Evolutionary conservation across 2,329 filamentous ascomycete species (phyloP).

Genomic region (Hymenoscyphus scutula): DNA sequence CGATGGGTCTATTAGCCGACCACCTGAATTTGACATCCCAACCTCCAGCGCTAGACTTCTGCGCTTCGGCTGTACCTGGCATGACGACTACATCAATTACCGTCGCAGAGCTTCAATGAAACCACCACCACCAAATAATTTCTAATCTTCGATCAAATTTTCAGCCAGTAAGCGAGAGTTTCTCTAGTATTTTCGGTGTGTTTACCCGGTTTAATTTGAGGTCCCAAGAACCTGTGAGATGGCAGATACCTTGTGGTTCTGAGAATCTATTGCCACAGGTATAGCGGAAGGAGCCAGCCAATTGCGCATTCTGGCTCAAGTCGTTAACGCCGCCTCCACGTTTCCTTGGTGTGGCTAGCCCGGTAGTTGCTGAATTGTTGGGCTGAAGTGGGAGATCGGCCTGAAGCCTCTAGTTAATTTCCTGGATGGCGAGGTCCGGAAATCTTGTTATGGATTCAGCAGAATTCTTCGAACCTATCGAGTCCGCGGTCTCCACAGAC

Average conservation of each 20-base stretch:
- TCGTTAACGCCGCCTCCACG: neutral
- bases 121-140: too few relatives aligned
- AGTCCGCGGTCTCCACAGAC: neutral
- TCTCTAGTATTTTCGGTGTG: too few relatives aligned
- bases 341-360: neutral
- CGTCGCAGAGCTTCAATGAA: too few relatives aligned
- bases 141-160: too few relatives aligned
- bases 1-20: neutral
- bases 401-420: neutral
- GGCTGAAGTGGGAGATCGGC: neutral
- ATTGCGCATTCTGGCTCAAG: too few relatives aligned
- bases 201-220: too few relatives aligned
- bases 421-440: conserved; percentile 3
- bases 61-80: neutral
- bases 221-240: too few relatives aligned
- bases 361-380: neutral
- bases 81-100: neutral
- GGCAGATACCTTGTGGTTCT: too few relatives aligned
- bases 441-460: conserved; percentile 2
- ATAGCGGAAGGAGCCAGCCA: too few relatives aligned
- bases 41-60: neutral
- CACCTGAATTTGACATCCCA: neutral
- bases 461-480: neutral
- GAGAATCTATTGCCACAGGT: too few relatives aligned
- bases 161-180: too few relatives aligned